Conservation (phyloP, 495 filamentous ascomycete genomes). For the Tuber aestivum region DNA sequence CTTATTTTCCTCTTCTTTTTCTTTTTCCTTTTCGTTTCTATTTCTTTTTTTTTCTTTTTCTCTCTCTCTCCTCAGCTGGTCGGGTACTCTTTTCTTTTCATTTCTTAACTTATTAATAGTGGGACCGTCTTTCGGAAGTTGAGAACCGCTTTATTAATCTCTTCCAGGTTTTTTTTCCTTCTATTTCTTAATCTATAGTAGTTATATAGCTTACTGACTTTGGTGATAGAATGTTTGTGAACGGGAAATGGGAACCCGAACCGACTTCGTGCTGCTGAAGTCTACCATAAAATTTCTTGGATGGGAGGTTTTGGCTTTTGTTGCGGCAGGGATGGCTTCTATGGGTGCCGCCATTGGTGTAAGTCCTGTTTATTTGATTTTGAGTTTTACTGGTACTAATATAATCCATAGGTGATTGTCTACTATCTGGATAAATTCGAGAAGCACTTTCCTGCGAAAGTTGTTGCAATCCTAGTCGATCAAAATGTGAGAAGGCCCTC, state of each 20-base stretch:
- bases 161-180: background rate
- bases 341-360: background rate
- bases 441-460: background rate
- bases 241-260: background rate
- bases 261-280: background rate
- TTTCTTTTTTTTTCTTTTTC: background rate
- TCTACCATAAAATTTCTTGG: background rate
- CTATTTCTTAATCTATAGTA: background rate
- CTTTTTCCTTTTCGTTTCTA: too few relatives aligned
- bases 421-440: background rate
- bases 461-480: too few relatives aligned
- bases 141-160: background rate
- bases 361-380: background rate
- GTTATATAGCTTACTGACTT: too few relatives aligned
- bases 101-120: background rate
- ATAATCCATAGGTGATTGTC: background rate
- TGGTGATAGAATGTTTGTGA: background rate
- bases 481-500: background rate
- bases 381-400: background rate
- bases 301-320: background rate
- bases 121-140: background rate
- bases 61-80: background rate
- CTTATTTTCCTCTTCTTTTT: background rate
- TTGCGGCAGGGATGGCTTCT: background rate
- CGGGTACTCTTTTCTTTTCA: background rate